Evolutionary conservation across 805 yeast species (phyloP).

Genomic region (Hanseniaspora thailandica): DNA sequence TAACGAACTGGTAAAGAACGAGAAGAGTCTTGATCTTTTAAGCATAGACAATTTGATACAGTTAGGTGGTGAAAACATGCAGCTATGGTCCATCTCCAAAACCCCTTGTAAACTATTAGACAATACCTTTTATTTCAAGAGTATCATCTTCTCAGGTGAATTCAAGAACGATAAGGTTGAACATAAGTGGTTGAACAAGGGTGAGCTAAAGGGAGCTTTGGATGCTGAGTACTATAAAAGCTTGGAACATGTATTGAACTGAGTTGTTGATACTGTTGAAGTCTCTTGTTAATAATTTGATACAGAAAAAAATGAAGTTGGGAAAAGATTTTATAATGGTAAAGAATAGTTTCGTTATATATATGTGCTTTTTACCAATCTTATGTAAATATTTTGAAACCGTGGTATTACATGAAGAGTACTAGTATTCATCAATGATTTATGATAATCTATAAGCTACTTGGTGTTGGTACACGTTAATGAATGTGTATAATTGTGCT

Average conservation of each 20-base stretch:
- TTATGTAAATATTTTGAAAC: slow-evolving; percentile 17
- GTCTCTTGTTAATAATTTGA: not conserved
- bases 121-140: slow-evolving; percentile 63
- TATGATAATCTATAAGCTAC: too few relatives aligned
- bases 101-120: slow-evolving; percentile 68
- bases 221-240: slow-evolving; percentile 43
- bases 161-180: slow-evolving; percentile 39
- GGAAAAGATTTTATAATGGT: not conserved
- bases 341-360: too few relatives aligned
- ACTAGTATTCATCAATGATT: too few relatives aligned
- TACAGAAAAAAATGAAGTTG: too few relatives aligned
- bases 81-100: slow-evolving; percentile 83
- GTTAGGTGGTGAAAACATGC: slow-evolving; percentile 63
- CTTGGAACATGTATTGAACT: slow-evolving; percentile 34
- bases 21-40: slow-evolving; percentile 48
- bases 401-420: too few relatives aligned
- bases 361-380: not conserved
- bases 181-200: slow-evolving; percentile 74
- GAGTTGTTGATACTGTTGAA: slow-evolving; percentile 18
- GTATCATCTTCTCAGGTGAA: slow-evolving; percentile 77
- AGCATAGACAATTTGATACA: slow-evolving; percentile 64
- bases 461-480: too few relatives aligned
- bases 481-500: too few relatives aligned
- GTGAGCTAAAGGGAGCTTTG: slow-evolving; percentile 53
- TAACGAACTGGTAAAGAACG: not conserved